Base-by-base conservation (phyloP, 208 protist genomes). In the Naegleria lovaniensis region DNA sequence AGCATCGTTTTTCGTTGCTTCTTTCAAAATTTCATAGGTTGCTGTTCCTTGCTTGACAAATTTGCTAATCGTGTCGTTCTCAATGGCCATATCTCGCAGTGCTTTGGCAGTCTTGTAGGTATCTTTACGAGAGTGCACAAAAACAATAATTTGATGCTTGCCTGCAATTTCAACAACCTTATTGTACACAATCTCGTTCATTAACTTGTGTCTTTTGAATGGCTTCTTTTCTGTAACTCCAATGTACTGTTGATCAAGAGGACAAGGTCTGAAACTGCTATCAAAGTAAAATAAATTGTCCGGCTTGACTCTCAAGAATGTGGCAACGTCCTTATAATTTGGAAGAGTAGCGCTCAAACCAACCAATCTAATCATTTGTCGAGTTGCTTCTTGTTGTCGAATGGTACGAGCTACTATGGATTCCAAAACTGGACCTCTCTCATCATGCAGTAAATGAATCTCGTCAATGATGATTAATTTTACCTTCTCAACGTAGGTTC, bases 401-500 rank as follows among this genome's bases (percentile, higher is more conserved):
- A 98, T 92, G 25, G 98, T 99, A 39, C 99, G 95, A 39, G 98
- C 97, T 16, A 99, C 97, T 91, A 99, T 97, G 25, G 96, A 95
- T 94, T 99, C 99, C 39, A 99, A 92, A 16, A 99, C 99, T 0
- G 99, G 96, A 36, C 99, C 99, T 86, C 99, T 95, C 79, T 97
- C 96, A 92, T 99, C 99, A 93, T 99, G 99, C 52, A 99, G 95
- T 25, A 99, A 94, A 94, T 99, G 99, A 90, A 99, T 97, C 94
- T 99, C 98, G 92, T 99, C 98, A 90, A 99, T 97, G 91, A 99
- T 98, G 33, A 99, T 91, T 29, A 99, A 94, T 29, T 95, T 95
- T 0, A 98, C 95, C 0, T 95, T 84, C 59, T 96, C 89, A 59
- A 94, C 94, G 84, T 96, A 95, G 0, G 94, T 92, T 39, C 95